Base-by-base conservation (phyloP, 2,329 filamentous ascomycete species). In the Talaromyces pinophilus region DNA sequence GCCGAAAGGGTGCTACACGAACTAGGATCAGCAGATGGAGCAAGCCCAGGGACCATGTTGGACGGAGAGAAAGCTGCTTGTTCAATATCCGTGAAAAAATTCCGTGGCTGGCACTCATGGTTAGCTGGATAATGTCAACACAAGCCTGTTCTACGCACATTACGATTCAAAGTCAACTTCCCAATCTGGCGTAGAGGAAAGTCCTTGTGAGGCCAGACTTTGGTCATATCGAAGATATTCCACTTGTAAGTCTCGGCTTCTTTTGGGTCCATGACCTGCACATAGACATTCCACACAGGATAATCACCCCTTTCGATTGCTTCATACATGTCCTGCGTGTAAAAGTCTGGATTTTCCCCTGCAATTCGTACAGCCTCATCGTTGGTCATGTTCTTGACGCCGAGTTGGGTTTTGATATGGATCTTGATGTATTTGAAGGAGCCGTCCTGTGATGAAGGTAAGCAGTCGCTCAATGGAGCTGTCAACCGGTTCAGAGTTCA, bases 11-110 rank as follows among this genome's bases (percentile, higher is more conserved):
- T 17, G 11, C n/a, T 13, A 6, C 17, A 55, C 28, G 15, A 35
- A 76, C 75, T 84, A 78, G 87, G 85, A 71, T 91, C 88, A 6
- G 86, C 85, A 0, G 85, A 86, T 0, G 87, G 84, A 62, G 84
- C 87, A 57, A 88, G 82, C 1, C 89, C 89, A 0, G 87, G 88
- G 0, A 90, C 86, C 74, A 91, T 79, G 67, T 85, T 87, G 0
- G 85, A 85, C 0, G 89, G 88, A 0, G 86, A 87, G 72, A 91
- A 91, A 0, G 87, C 86, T 0, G 86, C 84, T 76, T 91, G 88
- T 75, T 91, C 88, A 57, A 90, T 85, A 71, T 91, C 88, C 48
- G 83, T 79, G 70, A 89, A 89, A 77, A 88, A 90, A 74, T 90
- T 89, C 57, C 81, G 74, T 0, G 82, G 73, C 74, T 76, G 38